Evolutionary conservation across 768 basidiomycete species (phyloP), one percentile per base, ranked within the genome.

Genomic region (Neoboletus brunneissimus): DNA sequence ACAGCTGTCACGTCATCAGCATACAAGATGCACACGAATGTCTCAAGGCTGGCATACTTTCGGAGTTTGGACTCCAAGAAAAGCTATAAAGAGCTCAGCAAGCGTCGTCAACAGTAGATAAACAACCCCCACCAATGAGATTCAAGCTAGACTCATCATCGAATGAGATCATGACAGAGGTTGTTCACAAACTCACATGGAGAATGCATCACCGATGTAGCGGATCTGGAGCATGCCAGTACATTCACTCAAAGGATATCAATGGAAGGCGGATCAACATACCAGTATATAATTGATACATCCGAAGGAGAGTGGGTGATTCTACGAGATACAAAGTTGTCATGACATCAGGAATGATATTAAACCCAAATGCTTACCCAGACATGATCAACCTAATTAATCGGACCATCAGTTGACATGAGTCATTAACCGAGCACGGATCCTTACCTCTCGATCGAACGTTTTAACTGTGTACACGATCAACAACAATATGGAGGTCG

Each of bases 241-340:
- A n/a, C n/a, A n/a, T n/a, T 32, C 13, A 12, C 8, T 37, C 22
- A 2, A 31, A 25, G 5, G 4, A 23, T 25, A 20, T 2, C 20
- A 38, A 23, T 22, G 20, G 16, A 44, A 47, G 5, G 16, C 8
- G 6, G 23, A 15, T 27, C 5, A 16, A 66, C 61, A 25, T 51
- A 68, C 65, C 12, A 68, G 35, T 12, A 65, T 18, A 48, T 67
- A 67, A 20, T 27, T 51, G 13, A 67, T 43, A 29, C 54, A 59
- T 45, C 65, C 66, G 20, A 59, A 67, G 12, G 44, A 50, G 1
- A 42, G 20, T 5, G 20, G 35, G 5, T 37, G 44, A 2, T 50
- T 59, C 66, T 66, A n/a, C n/a, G n/a, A n/a, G n/a, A n/a, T n/a
- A n/a, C n/a, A n/a, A n/a, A n/a, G n/a, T n/a, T n/a, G n/a, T n/a